These are phyloP conservation scores for Lepiota brunneoincarnata DNA, from an alignment of 768 basidiomycete species.

Conservation along the genomic window DNA sequence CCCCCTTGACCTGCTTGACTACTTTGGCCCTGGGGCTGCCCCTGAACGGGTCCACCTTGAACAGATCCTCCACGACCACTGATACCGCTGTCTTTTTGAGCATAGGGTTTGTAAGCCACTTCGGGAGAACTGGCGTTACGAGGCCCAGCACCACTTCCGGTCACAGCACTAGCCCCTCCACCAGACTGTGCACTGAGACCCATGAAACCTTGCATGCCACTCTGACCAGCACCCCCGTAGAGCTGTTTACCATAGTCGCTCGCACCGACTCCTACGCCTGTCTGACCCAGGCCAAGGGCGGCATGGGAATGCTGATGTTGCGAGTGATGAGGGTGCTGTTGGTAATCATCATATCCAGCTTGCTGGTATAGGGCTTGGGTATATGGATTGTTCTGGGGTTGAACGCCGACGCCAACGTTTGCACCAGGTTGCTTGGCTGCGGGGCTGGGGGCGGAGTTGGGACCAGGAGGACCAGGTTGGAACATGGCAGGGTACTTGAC, in stretches of 20 bases:
- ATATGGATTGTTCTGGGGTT: slow-evolving; percentile 56
- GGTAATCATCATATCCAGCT: slow-evolving; percentile 39
- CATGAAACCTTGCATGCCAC: slow-evolving; percentile 71
- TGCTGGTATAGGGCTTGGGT: slow-evolving; percentile 66
- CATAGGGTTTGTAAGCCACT: slow-evolving; percentile 73
- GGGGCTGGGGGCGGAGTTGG: slow-evolving; percentile 62
- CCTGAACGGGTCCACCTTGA: slow-evolving; percentile 47
- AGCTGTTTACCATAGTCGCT: slow-evolving; percentile 44
- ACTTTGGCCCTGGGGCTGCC: slow-evolving; percentile 51
- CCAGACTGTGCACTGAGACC: slow-evolving; percentile 52
- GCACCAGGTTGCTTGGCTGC: slow-evolving; percentile 64
- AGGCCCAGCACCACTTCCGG: slow-evolving; percentile 43
- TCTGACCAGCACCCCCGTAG: slow-evolving; percentile 46
- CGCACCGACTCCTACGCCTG: slow-evolving; percentile 32
- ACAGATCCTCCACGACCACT: slow-evolving; percentile 42
- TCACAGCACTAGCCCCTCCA: slow-evolving; percentile 30
- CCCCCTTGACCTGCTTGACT: slow-evolving; percentile 44
- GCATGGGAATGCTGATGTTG: slow-evolving; percentile 49
- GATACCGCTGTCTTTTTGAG: slow-evolving; percentile 59
- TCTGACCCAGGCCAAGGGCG: slow-evolving; percentile 41
- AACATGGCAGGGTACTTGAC: slow-evolving; percentile 79
- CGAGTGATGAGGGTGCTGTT: slow-evolving; percentile 52
- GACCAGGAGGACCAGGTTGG: slow-evolving; percentile 68
- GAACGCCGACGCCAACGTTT: slow-evolving; percentile 44
- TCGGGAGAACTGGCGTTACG: slow-evolving; percentile 64